Evolutionary conservation across 805 yeast genomes (phyloP), one percentile per base, ranked within the genome.

Genomic region (Myxozyma udenii): DNA sequence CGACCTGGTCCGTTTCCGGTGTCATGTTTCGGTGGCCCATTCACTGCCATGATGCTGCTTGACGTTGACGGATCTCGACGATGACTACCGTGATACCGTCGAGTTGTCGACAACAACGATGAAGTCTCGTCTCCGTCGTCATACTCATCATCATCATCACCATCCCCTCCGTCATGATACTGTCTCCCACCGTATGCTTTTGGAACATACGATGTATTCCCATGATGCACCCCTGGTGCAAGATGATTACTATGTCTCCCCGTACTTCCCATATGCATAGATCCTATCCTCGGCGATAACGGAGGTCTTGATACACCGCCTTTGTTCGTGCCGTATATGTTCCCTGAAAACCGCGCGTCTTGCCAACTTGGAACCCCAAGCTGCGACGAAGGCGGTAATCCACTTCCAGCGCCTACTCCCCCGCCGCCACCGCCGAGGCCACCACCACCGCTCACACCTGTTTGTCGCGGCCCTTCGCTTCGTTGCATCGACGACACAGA

Each of bases 201-300:
- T 28, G 33, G 33, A 9, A 28, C 33, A 28, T 28, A 28, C 48
- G 23, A 24, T 44, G 18, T 46, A 50, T 16, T 49, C 40, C 5
- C 51, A 50, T 11, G 55, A 50, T 4, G 80, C 42, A 82, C 85
- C 0, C 84, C 79, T 1, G 87, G 89, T 60, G n/a, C n/a, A n/a
- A n/a, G n/a, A n/a, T n/a, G 80, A 83, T 11, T 80, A 77, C 21
- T 9, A 45, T 41, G 11, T 25, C 24, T 22, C 50, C 46, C 19
- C 50, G 52, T 21, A 47, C 42, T 18, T 25, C 26, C 21, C 45
- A 44, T 40, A 28, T 38, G 21, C 14, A 12, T 21, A n/a, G n/a
- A 25, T 9, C 11, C 12, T 36, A 24, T 38, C 30, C 35, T 45
- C 50, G 24, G 38, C 28, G 16, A 44, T 23, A 19, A 24, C 50